Percentiles rank a stretch among this genome's conserved stretches.
Evolutionary conservation across 176 grass and related monocot genomes (phyloP).

Genomic region (Dactylis glomerata): DNA sequence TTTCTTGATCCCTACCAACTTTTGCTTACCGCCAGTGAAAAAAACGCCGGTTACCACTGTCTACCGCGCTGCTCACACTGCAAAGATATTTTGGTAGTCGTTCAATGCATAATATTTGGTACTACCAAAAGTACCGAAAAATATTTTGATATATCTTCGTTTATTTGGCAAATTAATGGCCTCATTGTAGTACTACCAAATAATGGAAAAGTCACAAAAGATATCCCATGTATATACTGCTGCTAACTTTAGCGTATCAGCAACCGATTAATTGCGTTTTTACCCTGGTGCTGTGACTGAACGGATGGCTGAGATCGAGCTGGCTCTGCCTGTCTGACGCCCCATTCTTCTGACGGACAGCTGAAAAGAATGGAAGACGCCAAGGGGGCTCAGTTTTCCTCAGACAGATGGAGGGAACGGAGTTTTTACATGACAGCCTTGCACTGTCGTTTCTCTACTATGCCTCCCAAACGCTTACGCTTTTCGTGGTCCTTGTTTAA

Average conservation of each 20-base stretch:
- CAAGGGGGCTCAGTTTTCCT: not conserved
- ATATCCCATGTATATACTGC: not conserved
- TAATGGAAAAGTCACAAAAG: not conserved
- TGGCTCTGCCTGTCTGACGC: not conserved
- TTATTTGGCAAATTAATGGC: not conserved
- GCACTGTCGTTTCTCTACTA: not conserved
- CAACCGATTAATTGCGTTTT: not conserved
- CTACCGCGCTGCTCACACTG: not conserved
- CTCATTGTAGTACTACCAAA: not conserved
- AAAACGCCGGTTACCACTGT: not conserved
- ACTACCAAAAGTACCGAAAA: not conserved
- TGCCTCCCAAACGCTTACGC: not conserved
- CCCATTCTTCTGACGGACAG: not conserved
- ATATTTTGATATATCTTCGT: not conserved
- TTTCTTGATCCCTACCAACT: not conserved
- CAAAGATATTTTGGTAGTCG: not conserved
- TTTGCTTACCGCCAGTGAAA: not conserved
- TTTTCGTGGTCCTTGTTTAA: not conserved
- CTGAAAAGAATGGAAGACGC: slow-evolving; percentile 18
- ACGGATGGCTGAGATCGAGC: not conserved
- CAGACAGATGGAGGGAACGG: not conserved
- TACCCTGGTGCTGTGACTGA: not conserved
- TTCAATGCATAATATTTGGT: not conserved
- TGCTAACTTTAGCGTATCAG: not conserved
- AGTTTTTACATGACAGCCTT: not conserved